A percentile compares a stretch with the other conserved stretches of the same genome.
phyloP scores from a whole-genome alignment of 1,284 basidiomycete genomes.

The Fomitiporia mediterranea region DNA sequence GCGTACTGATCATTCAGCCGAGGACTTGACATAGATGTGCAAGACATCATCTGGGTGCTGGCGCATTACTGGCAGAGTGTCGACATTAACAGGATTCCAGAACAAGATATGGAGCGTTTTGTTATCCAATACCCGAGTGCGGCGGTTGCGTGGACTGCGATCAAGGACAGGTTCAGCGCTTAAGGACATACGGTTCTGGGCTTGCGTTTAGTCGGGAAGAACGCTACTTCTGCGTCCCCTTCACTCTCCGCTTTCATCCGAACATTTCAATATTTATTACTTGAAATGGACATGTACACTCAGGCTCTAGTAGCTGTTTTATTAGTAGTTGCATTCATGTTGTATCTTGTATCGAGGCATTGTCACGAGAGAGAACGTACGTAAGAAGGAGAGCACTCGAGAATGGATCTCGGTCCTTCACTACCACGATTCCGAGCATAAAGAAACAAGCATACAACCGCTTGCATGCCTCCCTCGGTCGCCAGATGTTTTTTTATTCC shows the following conservation, averaged over 20 bases:
- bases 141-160: conserved; percentile 24
- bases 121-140: conserved; percentile 23
- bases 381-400: no score
- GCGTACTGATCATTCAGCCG: conserved; percentile 19
- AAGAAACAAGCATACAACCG: no score
- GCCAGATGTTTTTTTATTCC: no score
- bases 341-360: background rate
- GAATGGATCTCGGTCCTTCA: no score
- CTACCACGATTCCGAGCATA: no score
- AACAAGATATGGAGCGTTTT: conserved; percentile 30
- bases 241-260: background rate
- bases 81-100: conserved; percentile 31
- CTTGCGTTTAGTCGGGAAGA: background rate
- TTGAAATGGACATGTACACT: background rate
- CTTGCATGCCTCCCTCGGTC: no score
- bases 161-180: conserved; percentile 24
- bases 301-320: background rate
- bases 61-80: conserved; percentile 27
- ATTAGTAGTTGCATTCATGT: background rate
- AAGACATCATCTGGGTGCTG: conserved; percentile 28
- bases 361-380: background rate
- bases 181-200: background rate
- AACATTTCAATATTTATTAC: background rate
- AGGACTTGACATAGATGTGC: conserved; percentile 25
- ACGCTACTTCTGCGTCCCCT: background rate